Evolutionary conservation across 148 eudicot genomes (phyloP).

Genomic region (Dysphania ambrosioides): DNA sequence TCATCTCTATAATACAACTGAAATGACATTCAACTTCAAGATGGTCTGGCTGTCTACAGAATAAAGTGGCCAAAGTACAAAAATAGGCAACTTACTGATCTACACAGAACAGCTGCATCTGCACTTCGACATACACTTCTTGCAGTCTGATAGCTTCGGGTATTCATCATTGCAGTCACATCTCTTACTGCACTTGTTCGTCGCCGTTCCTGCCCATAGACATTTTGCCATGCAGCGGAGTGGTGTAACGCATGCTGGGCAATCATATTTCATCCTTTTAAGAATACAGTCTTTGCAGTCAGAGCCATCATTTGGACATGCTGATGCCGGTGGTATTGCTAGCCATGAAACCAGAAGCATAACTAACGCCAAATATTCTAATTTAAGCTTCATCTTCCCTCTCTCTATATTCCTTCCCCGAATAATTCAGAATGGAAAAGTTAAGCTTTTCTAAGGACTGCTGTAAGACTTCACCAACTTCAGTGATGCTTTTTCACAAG

Average conservation of each 20-base stretch:
- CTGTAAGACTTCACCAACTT: no score
- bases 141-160: constrained; percentile 64
- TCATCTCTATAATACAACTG: neutral
- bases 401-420: neutral
- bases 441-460: no score
- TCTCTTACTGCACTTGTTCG: constrained; percentile 41
- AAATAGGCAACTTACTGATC: neutral
- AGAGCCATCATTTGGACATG: constrained; percentile 41
- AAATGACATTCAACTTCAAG: neutral
- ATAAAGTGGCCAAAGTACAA: neutral
- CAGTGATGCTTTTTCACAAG: no score
- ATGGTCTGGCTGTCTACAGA: neutral
- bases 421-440: neutral
- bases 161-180: constrained; percentile 58
- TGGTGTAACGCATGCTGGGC: constrained; percentile 54
- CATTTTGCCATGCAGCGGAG: constrained; percentile 78
- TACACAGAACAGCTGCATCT: constrained; percentile 55
- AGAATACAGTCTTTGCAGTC: constrained; percentile 52
- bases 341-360: constrained; percentile 30
- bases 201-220: constrained; percentile 49
- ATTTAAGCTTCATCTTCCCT: neutral
- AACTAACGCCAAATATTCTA: neutral
- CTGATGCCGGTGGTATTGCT: constrained; percentile 20
- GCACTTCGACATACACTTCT: constrained; percentile 65
- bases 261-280: constrained; percentile 45